Conservation (phyloP, 495 filamentous ascomycete species). For the Xylaria bambusicola region DNA sequence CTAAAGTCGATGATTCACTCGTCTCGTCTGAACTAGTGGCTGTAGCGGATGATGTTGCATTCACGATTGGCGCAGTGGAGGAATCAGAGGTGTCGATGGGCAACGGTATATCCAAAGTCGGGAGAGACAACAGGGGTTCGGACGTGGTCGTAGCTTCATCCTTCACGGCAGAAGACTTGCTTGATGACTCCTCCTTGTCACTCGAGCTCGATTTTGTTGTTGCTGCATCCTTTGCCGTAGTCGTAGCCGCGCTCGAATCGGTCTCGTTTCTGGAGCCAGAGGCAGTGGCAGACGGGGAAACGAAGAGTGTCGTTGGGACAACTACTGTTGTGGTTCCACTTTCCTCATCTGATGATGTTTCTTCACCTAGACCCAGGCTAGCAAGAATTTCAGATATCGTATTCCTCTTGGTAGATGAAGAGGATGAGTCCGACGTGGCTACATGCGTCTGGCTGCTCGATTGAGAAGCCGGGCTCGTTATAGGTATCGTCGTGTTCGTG, state of each 20-base stretch:
- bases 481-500: conserved; percentile 46
- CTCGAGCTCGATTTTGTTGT: conserved; percentile 10
- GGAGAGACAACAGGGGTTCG: conserved; percentile 24
- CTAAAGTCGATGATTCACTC: conserved; percentile 18
- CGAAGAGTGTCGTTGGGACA: conserved; percentile 13
- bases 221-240: conserved; percentile 2
- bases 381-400: conserved; percentile 32
- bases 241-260: conserved; percentile 22
- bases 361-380: conserved; percentile 16
- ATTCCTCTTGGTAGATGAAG: conserved; percentile 35
- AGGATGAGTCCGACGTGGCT: conserved; percentile 23
- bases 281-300: conserved; percentile 2
- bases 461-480: conserved; percentile 33
- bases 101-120: conserved; percentile 24
- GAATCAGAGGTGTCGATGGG: not conserved
- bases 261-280: conserved; percentile 13
- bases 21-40: conserved; percentile 9
- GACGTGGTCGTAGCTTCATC: conserved; percentile 13
- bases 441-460: conserved; percentile 21
- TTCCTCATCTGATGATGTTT: not conserved
- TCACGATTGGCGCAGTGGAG: conserved; percentile 7
- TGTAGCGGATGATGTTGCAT: conserved; percentile 18
- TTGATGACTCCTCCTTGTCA: conserved; percentile 13
- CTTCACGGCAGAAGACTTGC: conserved; percentile 3
- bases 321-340: conserved; percentile 12